Evolutionary conservation across 495 filamentous ascomycete species (phyloP).

Genomic region (Barbatosphaeria neglecta): DNA sequence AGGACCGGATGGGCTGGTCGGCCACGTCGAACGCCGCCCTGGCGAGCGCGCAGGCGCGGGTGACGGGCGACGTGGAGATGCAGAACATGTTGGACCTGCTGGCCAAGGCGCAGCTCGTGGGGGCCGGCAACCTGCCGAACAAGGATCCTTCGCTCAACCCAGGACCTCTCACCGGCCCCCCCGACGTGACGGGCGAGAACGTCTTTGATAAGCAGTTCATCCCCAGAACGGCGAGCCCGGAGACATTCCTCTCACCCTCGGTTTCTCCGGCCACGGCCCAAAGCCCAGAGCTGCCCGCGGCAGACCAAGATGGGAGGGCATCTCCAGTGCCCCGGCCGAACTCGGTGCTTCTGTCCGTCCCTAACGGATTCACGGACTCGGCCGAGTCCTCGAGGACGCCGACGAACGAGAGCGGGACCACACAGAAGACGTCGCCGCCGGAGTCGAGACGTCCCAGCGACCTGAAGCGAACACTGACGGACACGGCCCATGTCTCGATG

Average conservation of each 20-base stretch:
- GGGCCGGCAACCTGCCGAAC: conserved; percentile 38
- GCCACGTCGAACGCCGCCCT: conserved; percentile 38
- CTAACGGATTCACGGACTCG: conserved; percentile 19
- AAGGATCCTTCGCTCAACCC: conserved; percentile 24
- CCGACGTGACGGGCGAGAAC: conserved; percentile 53
- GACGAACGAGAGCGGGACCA: conserved; percentile 43
- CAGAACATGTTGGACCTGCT: conserved; percentile 87
- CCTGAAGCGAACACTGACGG: conserved; percentile 80
- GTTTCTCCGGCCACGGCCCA: conserved; percentile 20
- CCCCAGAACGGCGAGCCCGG: conserved; percentile 40
- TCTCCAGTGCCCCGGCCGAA: not conserved
- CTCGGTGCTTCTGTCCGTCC: conserved; percentile 3
- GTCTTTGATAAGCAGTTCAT: conserved; percentile 72
- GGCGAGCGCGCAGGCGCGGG: conserved; percentile 68
- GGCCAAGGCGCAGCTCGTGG: conserved; percentile 62
- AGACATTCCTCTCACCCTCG: conserved; percentile 26
- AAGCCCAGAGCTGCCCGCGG: conserved; percentile 1
- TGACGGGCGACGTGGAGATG: conserved; percentile 71
- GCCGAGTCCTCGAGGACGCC: conserved; percentile 44
- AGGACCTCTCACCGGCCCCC: conserved; percentile 68
- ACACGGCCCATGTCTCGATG: conserved; percentile 55
- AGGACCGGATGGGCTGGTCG: conserved; percentile 79
- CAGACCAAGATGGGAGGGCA: not conserved
- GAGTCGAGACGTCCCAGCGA: conserved; percentile 49
- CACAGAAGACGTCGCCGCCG: conserved; percentile 40